These are phyloP conservation scores for Komagataella pastoris DNA, from an alignment of 805 yeast species.

Conservation along the genomic window DNA sequence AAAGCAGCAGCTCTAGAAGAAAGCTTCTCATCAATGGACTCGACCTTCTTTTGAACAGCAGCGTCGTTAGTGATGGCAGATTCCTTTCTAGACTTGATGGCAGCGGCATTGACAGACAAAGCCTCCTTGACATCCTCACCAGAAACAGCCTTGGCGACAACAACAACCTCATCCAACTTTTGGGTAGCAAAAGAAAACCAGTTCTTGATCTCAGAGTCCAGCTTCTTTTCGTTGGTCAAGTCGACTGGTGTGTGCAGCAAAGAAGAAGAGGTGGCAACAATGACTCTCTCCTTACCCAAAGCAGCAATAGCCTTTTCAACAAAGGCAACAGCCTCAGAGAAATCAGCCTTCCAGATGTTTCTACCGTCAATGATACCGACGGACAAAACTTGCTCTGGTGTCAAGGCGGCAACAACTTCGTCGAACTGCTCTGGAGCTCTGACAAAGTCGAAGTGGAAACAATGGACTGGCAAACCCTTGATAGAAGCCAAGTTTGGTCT, in stretches of 20 bases:
- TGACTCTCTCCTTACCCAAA: slow-evolving; percentile 76
- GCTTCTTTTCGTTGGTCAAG: slow-evolving; percentile 81
- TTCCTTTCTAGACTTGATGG: slow-evolving; percentile 73
- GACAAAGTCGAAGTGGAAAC: slow-evolving; percentile 92
- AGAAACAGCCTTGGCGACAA: slow-evolving; percentile 75
- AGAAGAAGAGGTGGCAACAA: slow-evolving; percentile 93
- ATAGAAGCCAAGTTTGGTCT: slow-evolving; percentile 90
- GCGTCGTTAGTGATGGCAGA: slow-evolving; percentile 87
- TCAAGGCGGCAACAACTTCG: slow-evolving; percentile 55
- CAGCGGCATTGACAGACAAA: slow-evolving; percentile 76
- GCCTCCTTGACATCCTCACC: slow-evolving; percentile 69
- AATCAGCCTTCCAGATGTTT: slow-evolving; percentile 98
- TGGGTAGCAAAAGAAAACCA: slow-evolving; percentile 99
- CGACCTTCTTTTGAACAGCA: slow-evolving; percentile 78
- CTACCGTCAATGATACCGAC: slow-evolving; percentile 98
- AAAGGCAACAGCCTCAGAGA: slow-evolving; percentile 68
- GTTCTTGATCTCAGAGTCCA: slow-evolving; percentile 83
- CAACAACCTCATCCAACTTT: slow-evolving; percentile 85
- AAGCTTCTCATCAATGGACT: slow-evolving; percentile 60
- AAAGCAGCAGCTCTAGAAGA: slow-evolving; percentile 81
- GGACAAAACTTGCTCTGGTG: slow-evolving; percentile 67
- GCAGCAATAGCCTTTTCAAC: slow-evolving; percentile 75
- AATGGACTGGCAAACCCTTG: slow-evolving; percentile 84
- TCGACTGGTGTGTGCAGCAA: slow-evolving; percentile 98
- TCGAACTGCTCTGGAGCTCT: slow-evolving; percentile 95